Evolutionary conservation across 129 eudicot genomes (phyloP).

Genomic region (Apium graveolens): DNA sequence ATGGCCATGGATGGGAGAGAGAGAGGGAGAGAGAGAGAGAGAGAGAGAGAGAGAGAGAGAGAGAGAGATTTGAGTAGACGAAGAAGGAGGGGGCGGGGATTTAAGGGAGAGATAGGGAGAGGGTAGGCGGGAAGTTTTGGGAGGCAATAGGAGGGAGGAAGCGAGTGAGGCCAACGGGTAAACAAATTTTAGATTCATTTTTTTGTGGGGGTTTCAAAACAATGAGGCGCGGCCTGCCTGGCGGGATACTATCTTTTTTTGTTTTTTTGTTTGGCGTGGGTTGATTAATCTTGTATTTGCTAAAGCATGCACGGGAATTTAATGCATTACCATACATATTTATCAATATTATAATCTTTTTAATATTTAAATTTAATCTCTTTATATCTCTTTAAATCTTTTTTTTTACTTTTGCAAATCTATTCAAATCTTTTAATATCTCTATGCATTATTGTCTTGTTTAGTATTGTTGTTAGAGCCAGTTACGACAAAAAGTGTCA

Average conservation of each 20-base stretch:
- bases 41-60: conserved; percentile 4
- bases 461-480: no score
- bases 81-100: conserved; percentile 10
- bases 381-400: no score
- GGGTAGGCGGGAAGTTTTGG: conserved; percentile 45
- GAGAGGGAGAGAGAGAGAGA: neutral
- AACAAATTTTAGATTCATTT: neutral
- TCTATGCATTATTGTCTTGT: no score
- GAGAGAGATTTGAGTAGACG: neutral
- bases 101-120: conserved; percentile 13
- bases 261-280: neutral
- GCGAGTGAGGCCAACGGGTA: neutral
- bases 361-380: no score
- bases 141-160: conserved; percentile 29
- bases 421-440: no score
- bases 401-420: no score
- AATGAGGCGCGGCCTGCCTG: neutral
- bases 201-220: neutral
- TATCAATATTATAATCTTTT: no score
- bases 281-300: no score
- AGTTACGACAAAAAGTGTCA: no score
- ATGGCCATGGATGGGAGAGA: conserved; percentile 8
- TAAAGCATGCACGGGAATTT: neutral
- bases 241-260: neutral
- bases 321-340: no score